These are phyloP conservation scores for Sutorius australiensis DNA, from an alignment of 768 basidiomycete species.

Conservation along the genomic window DNA sequence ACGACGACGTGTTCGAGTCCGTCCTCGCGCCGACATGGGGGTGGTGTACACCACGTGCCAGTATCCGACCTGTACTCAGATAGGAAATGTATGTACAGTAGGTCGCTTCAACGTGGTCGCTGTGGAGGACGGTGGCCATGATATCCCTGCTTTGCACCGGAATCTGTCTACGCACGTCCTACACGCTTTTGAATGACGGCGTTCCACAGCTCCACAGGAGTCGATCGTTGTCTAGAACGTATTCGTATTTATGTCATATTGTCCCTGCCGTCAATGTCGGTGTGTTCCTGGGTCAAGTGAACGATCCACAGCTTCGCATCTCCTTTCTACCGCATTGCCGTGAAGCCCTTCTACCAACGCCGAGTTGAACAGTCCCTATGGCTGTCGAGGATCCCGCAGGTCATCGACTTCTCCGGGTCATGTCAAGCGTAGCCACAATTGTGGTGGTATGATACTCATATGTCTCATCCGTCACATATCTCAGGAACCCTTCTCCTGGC, in stretches of 20 bases:
- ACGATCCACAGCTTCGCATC: conserved; percentile 4
- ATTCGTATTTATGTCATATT: background rate
- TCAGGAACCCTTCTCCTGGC: background rate
- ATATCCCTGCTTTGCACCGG: conserved; percentile 8
- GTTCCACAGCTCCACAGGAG: conserved; percentile 1
- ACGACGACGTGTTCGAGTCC: background rate
- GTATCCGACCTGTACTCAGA: background rate
- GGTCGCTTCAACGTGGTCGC: background rate
- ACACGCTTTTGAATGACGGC: conserved; percentile 7
- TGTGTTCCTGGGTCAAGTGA: conserved; percentile 2
- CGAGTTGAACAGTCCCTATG: background rate
- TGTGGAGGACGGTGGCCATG: background rate
- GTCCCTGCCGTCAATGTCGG: background rate
- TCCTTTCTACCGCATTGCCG: background rate
- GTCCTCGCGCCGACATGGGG: background rate
- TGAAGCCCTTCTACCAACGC: conserved; percentile 1
- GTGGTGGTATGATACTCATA: background rate
- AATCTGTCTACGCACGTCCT: background rate
- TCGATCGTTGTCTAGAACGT: background rate
- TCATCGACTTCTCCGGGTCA: conserved; percentile 1
- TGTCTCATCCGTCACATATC: background rate
- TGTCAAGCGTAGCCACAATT: conserved; percentile 1
- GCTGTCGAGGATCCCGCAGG: conserved; percentile 1
- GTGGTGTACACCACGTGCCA: background rate
- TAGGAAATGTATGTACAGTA: background rate